Evolutionary conservation across 2,329 filamentous ascomycete species (phyloP), one percentile per base, ranked within the genome.

Genomic region (Juglanconis oblonga): DNA sequence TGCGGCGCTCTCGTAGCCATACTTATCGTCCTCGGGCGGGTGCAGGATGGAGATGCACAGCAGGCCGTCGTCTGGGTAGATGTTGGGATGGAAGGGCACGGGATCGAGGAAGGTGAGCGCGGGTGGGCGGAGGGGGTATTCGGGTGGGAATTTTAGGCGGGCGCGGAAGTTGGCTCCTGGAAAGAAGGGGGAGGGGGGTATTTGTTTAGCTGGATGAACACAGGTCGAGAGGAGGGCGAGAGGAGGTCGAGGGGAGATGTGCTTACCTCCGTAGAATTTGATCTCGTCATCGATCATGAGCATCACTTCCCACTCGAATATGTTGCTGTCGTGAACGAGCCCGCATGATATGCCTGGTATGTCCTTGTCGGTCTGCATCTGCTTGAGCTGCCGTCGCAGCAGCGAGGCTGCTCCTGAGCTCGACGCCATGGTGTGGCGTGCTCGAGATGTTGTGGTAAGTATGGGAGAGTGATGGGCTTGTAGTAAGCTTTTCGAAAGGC

Each of bases 301-400:
- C 90, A 97, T 97, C 24, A 98, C 92, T 75, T 98, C 93, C 95
- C 95, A 99, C 79, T 96, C 90, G 67, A 97, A 97, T 9, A 98
- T 87, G 72, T 96, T 96, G 76, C 79, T 89, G 73, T 90, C 90
- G 69, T 88, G 87, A 55, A 93, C 87, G 48, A 99, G 80, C 0
- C 95, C 95, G 69, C 92, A 96, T 64, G 92, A 97, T 71, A 98
- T 97, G 56, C 94, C 95, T 0, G 92, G 92, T 51, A 98, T 89
- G 74, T 97, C 92, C 72, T 92, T 94, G 73, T 91, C 88, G 31
- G 84, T 87, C 76, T 96, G 91, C 86, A 99, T 98, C 73, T 96
- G 88, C 79, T 96, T 96, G 66, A 98, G 86, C 77, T 98, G 94
- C 59, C 90, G 87, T 68, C 84, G 80, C 51, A 99, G 86, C 65